Evolutionary conservation across 2,329 filamentous ascomycete genomes (phyloP).

Genomic region (Fusarium staphyleae): DNA sequence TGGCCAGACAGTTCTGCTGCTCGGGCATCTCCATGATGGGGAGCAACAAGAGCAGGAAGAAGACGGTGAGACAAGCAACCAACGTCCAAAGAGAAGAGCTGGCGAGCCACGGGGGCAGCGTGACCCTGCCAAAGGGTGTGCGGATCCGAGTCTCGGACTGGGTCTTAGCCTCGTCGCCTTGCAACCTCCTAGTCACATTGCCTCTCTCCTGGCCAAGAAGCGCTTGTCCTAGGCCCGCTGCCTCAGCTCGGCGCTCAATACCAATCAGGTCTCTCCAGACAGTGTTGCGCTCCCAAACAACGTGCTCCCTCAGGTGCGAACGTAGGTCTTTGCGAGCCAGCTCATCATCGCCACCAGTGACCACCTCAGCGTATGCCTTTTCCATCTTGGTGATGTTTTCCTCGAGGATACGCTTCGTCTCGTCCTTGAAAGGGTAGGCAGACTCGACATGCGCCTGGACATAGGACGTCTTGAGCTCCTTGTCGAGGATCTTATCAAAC

Average conservation of each 20-base stretch:
- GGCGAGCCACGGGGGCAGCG: conserved; percentile 81
- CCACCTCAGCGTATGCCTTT: conserved; percentile 77
- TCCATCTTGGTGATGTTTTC: conserved; percentile 79
- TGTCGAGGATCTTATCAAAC: conserved; percentile 94
- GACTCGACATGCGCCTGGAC: conserved; percentile 76
- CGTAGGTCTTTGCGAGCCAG: conserved; percentile 85
- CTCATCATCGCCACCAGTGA: conserved; percentile 79
- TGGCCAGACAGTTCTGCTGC: conserved; percentile 94
- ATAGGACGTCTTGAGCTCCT: conserved; percentile 78
- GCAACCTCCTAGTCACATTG: conserved; percentile 72
- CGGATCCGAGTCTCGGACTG: conserved; percentile 70
- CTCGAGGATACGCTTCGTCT: conserved; percentile 74
- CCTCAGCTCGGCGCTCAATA: conserved; percentile 93
- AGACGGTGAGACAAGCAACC: conserved; percentile 73
- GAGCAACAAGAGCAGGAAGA: conserved; percentile 74
- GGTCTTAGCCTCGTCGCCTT: conserved; percentile 80
- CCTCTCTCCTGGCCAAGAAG: conserved; percentile 79
- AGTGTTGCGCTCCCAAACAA: conserved; percentile 98
- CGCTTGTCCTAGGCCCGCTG: conserved; percentile 86
- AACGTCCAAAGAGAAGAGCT: conserved; percentile 83
- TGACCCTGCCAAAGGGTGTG: conserved; percentile 81
- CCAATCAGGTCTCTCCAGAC: conserved; percentile 99
- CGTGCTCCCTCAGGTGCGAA: conserved; percentile 91
- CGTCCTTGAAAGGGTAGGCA: conserved; percentile 80
- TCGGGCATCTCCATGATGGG: conserved; percentile 87